Evolutionary conservation across 495 filamentous ascomycete species (phyloP).

Genomic region (Hypoxylon cercidicola): DNA sequence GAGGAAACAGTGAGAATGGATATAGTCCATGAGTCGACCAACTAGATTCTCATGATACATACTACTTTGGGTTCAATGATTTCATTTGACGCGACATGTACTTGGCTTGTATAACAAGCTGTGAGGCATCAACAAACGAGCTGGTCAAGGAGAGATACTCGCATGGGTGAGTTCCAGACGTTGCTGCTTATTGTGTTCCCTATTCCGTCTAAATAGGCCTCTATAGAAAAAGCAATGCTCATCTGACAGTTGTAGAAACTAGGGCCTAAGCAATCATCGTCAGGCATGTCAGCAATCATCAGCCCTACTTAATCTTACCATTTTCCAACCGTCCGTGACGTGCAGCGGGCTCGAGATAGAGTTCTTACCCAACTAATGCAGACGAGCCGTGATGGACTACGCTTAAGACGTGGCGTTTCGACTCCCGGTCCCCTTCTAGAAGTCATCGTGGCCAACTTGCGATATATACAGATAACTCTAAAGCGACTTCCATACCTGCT

Average conservation of each 20-base stretch:
- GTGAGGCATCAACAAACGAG: neutral
- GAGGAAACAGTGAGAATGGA: slow-evolving; percentile 14
- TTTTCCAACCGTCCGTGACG: slow-evolving; percentile 4
- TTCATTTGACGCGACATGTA: neutral
- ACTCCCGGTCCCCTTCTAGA: neutral
- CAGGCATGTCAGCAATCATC: slow-evolving; percentile 30
- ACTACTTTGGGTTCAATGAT: slow-evolving; percentile 10
- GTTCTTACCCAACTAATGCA: slow-evolving; percentile 21
- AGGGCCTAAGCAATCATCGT: slow-evolving; percentile 14
- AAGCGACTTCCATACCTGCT: too few relatives aligned
- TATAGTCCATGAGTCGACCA: neutral
- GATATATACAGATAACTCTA: too few relatives aligned
- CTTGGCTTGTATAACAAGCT: too few relatives aligned
- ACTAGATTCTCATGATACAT: neutral
- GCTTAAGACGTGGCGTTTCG: slow-evolving; percentile 21
- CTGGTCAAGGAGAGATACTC: neutral
- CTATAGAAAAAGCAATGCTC: slow-evolving; percentile 1
- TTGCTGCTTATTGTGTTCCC: neutral
- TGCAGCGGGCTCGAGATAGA: slow-evolving; percentile 8
- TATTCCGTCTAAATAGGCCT: neutral
- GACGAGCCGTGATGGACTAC: slow-evolving; percentile 2
- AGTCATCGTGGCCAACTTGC: too few relatives aligned
- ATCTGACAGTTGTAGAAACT: slow-evolving; percentile 9
- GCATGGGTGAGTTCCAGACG: neutral
- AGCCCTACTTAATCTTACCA: slow-evolving; percentile 18